Base-by-base conservation (phyloP, 2,329 filamentous ascomycete species). In the Penicillium nordicum region DNA sequence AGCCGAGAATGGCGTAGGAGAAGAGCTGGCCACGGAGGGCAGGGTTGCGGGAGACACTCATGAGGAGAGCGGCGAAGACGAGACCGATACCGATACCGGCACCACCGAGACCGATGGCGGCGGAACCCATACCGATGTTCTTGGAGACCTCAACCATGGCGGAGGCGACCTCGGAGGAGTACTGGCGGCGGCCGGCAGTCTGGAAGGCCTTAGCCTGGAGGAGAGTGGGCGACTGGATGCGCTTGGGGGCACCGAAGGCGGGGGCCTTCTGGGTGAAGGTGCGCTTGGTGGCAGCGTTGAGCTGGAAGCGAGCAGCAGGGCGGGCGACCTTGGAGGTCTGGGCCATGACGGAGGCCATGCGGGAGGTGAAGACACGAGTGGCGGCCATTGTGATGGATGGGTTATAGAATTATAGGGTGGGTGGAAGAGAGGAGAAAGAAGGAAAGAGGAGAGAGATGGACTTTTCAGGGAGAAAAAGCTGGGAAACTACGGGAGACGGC, bases 1-100 rank as follows among this genome's bases (percentile, higher is more conserved):
- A 94, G 83, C 90, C 90, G 76, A 94, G 83, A 89, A 94, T 93
- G 85, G 90, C 90, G 82, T 94, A 93, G 70, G 89, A 90, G 89
- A 94, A 96, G 76, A 96, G 90, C 86, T 95, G 91, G 78, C 90
- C 90, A 83, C 90, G 88, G 82, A 95, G 89, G 76, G 88, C 89
- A 75, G 90, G 90, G 89, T 96, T 96, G 83, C 90, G 90, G 83
- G 90, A 89, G 78, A 94, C 90, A 82, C 87, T 87, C 80, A 89
- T 87, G 76, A 95, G 84, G 77, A 95, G 89, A 74, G 89, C 87
- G 76, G 88, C 90, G 86, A 95, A 95, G 77, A 95, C 90, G 76
- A 93, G 87, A 84, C 90, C 90, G 81, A 94, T 95, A 90, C 90
- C 90, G 79, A 94, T 90, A 91, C 90, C 89, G 76, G 89, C 88